Evolutionary conservation across 169 alveolate genomes (phyloP).

Genomic region (Cryptosporidium baileyi): DNA sequence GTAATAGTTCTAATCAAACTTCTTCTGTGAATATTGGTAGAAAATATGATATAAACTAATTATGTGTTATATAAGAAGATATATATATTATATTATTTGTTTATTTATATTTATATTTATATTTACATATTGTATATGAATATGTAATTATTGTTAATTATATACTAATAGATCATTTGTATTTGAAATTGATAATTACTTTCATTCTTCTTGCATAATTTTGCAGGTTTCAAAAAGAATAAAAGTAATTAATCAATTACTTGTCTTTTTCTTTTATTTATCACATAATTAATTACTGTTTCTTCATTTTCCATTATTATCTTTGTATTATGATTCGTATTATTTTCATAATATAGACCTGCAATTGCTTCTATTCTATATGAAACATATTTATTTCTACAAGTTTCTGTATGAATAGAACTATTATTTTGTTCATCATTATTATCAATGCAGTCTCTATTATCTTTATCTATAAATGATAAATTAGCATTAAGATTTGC

Average conservation of each 20-base stretch:
- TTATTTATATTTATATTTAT: too few species aligned
- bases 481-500: neutral
- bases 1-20: neutral
- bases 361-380: conserved; percentile 34
- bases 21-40: neutral
- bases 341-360: neutral
- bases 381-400: neutral
- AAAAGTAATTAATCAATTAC: neutral
- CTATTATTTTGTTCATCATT: too few species aligned
- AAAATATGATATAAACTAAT: conserved; percentile 52
- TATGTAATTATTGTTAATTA: too few species aligned
- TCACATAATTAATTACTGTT: conserved; percentile 15
- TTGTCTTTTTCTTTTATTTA: conserved; percentile 4
- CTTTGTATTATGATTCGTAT: neutral
- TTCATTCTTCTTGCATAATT: neutral
- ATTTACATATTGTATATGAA: too few species aligned
- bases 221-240: neutral
- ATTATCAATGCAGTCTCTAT: neutral
- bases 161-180: too few species aligned
- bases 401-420: neutral
- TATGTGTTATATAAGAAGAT: too few species aligned
- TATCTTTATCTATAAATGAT: too few species aligned
- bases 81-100: too few species aligned
- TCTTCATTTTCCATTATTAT: conserved; percentile 46
- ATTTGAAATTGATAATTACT: neutral